Conservation (phyloP, 164 flowering plant genomes). For the Vitis vinifera region ASM3070453v1 NC_081820.1:27314501-27315000, state of each 20-base stretch:
- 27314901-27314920: neutral
- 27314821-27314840: constrained; percentile 88
- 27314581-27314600: no score
- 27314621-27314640: no score
- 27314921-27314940: constrained; percentile 1
- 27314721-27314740: no score
- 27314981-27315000: no score
- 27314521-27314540: neutral
- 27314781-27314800: constrained; percentile 5
- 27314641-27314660: no score
- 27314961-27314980: no score
- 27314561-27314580: no score
- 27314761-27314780: neutral
- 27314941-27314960: no score
- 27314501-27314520: constrained; percentile 23
- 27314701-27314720: no score
- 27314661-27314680: no score
- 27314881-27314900: constrained; percentile 76
- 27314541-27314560: neutral
- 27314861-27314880: constrained; percentile 95
- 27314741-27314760: neutral
- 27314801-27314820: constrained; percentile 70
- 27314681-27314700: no score
- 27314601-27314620: no score
- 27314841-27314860: constrained; percentile 99